Evolutionary conservation across 768 basidiomycete species (phyloP), one percentile per base, ranked within the genome.

Genomic region (Serpula lacrymans): DNA sequence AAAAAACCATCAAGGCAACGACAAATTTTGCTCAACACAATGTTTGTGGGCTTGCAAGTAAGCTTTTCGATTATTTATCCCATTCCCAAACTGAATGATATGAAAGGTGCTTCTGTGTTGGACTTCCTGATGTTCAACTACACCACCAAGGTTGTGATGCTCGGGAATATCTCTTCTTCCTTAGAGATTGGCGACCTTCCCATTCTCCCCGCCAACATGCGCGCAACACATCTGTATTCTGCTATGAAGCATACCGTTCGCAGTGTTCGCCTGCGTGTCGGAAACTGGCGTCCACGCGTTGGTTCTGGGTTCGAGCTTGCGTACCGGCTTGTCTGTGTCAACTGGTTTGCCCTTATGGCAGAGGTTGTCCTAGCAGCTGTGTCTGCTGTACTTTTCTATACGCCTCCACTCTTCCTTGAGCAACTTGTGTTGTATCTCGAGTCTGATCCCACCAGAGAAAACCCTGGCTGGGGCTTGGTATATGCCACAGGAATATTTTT

Each of bases 161-260:
- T 92, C 29, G 92, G 90, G 2, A 80, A 89, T 61, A 71, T 69
- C 2, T 71, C 84, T 2, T 72, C 76, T 41, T 83, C 77, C 43
- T 74, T 95, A 33, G 88, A 95, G 49, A 88, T 91, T 16, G 89
- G 82, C 45, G 91, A 96, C 57, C 68, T 96, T 22, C 93, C 92
- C 5, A 80, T 94, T 39, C 75, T 93, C 7, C 78, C 86, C 1
- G 77, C 71, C 1, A 59, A 75, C 50, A 82, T 91, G 78, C 86
- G 92, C 22, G 70, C 75, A 0, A 71, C 80, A 4, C 59, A 61
- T 51, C 75, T 86, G 41, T 90, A 80, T 49, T 48, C 75, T n/a
- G 53, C 51, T 17, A 89, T 91, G 84, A 79, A 75, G 42, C 60
- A 54, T 5, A 74, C 75, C 1, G 67, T 82, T 58, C 74, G 69